phyloP scores from a whole-genome alignment of 2,329 filamentous ascomycete genomes.

The Chrysoporthe puriensis region DNA sequence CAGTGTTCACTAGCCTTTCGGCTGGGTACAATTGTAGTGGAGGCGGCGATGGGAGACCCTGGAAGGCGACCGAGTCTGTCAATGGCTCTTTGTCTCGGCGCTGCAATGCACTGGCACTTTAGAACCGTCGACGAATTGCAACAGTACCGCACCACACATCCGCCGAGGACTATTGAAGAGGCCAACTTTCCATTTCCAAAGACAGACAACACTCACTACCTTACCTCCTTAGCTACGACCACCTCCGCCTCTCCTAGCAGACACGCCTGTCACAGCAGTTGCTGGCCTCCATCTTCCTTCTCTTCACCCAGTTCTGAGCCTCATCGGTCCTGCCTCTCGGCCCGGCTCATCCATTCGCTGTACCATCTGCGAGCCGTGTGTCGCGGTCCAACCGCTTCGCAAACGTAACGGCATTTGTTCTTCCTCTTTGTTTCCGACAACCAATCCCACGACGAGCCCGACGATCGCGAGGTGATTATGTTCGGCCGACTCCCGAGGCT shows the following conservation, averaged over 20 bases:
- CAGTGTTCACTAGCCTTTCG: background rate
- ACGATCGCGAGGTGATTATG: constrained; percentile 43
- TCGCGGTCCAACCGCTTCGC: background rate
- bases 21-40: background rate
- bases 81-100: background rate
- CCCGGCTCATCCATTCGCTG: background rate
- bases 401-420: background rate
- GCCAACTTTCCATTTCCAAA: constrained; percentile 15
- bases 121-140: constrained; percentile 5
- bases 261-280: background rate
- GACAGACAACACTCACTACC: background rate
- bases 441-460: background rate
- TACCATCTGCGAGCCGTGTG: background rate
- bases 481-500: constrained; percentile 56
- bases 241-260: background rate
- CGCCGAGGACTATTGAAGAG: constrained; percentile 9
- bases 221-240: background rate
- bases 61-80: background rate
- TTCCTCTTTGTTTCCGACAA: background rate
- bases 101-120: background rate
- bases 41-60: background rate
- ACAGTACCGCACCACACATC: background rate
- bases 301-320: background rate
- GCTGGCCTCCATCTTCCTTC: background rate
- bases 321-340: background rate